Evolutionary conservation across 2,329 filamentous ascomycete species (phyloP), one percentile per base, ranked within the genome.

Genomic region (Epichloe amarillans): DNA sequence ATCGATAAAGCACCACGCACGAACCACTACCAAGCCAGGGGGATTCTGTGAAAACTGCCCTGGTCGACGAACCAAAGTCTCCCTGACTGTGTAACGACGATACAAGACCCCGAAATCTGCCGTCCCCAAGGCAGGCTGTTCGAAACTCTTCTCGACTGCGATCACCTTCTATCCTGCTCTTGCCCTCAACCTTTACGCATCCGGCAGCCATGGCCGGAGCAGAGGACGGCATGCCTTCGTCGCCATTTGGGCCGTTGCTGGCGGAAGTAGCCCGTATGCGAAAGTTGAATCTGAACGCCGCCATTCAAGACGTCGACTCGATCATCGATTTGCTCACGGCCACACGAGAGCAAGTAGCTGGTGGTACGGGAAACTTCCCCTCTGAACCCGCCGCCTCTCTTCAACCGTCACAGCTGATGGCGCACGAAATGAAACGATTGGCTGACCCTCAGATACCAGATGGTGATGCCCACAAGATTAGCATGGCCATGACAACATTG

Each of bases 231-330:
- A 58, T 60, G 57, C 57, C 63, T 45, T 73, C 62, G 47, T 75
- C 72, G 61, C 70, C 73, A 23, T 74, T 80, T 61, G 67, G 69
- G 51, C 66, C 70, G 33, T 67, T 95, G 57, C 77, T 86, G 65
- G 82, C 82, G 59, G 88, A 94, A 63, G 79, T 93, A 57, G 77
- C 82, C 57, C 80, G 82, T 60, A 79, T 94, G 53, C 79, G 79
- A 60, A 82, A 77, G 62, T 81, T 78, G 55, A 79, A 82, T 35
- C 77, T 90, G 43, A 77, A 77, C 4, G 79, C 84, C 51, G 83
- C 83, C 39, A 81, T 95, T 52, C 71, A 80, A 36, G 83, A 94
- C 74, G 85, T 95, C 17, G 88, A 97, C 64, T 78, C 80, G 53
- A 84, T 90, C 39, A 88, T 98, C 58, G 79, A 88, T 55, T 69